Conservation (phyloP, 1,284 basidiomycete species). For the Phlebopus sp. region DNA sequence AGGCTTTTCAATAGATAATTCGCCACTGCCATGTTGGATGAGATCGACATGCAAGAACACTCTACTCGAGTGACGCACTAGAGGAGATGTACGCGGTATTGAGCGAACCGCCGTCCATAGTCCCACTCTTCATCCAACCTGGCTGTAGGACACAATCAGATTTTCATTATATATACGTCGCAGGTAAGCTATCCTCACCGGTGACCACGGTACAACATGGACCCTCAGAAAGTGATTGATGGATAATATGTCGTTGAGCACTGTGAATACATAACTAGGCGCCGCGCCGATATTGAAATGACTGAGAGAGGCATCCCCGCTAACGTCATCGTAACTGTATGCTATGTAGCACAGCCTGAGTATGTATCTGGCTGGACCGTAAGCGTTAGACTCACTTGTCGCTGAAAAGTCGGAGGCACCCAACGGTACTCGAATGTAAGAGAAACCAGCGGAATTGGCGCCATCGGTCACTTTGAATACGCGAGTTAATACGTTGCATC, state of each 20-base stretch:
- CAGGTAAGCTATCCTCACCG: constrained; percentile 32
- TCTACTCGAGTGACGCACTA: constrained; percentile 28
- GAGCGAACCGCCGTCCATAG: constrained; percentile 46
- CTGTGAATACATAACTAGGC: constrained; percentile 45
- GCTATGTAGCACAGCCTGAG: constrained; percentile 28
- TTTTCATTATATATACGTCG: neutral
- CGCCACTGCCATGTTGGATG: constrained; percentile 35
- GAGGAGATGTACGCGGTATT: constrained; percentile 32
- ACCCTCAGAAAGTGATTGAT: constrained; percentile 43
- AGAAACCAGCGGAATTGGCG: constrained; percentile 44
- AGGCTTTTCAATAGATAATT: constrained; percentile 46
- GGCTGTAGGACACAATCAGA: constrained; percentile 34
- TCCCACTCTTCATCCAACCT: constrained; percentile 51
- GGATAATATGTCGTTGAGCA: constrained; percentile 44
- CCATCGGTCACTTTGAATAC: constrained; percentile 41
- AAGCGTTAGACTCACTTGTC: constrained; percentile 19
- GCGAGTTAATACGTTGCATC: neutral
- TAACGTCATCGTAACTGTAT: constrained; percentile 47
- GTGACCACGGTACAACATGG: constrained; percentile 50
- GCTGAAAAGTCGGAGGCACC: constrained; percentile 51
- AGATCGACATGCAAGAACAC: neutral
- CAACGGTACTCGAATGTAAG: constrained; percentile 51
- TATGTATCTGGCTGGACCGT: too few relatives aligned
- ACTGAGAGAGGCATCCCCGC: constrained; percentile 41
- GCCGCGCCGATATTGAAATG: constrained; percentile 44